Conservation (phyloP, 2,329 filamentous ascomycete genomes). For the Pochonia chlamydosporia region DNA sequence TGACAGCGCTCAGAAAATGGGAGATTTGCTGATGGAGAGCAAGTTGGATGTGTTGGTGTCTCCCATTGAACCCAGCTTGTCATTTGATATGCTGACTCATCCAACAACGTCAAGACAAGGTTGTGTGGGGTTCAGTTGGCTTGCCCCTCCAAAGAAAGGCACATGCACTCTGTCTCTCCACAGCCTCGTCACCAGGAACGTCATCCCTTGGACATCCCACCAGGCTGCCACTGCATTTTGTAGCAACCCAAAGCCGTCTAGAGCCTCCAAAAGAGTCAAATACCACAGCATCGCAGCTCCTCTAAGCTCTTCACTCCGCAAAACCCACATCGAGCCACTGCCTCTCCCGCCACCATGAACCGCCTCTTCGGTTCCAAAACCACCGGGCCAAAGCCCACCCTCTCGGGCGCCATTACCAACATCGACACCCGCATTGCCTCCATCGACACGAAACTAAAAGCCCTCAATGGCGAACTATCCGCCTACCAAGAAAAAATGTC, state of each 20-base stretch:
- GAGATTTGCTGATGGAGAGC: too few species aligned
- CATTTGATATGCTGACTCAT: not conserved
- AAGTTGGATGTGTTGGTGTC: not conserved
- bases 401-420: constrained; percentile 76
- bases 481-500: constrained; percentile 82
- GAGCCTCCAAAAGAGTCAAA: not conserved
- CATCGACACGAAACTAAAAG: constrained; percentile 91
- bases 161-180: too few species aligned
- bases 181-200: constrained; percentile 11
- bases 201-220: constrained; percentile 6
- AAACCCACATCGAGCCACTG: not conserved
- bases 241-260: not conserved
- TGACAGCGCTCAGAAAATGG: not conserved
- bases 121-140: not conserved
- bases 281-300: too few species aligned
- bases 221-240: not conserved
- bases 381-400: constrained; percentile 82
- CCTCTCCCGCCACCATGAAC: constrained; percentile 62
- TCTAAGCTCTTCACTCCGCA: not conserved
- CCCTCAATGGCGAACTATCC: constrained; percentile 82
- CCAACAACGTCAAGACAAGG: not conserved
- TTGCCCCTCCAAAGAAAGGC: not conserved
- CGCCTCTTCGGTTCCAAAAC: constrained; percentile 88
- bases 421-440: constrained; percentile 78
- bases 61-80: too few species aligned